Conservation (phyloP, 1,139 yeast species). For the Sugiyamaella castrensis region DNA sequence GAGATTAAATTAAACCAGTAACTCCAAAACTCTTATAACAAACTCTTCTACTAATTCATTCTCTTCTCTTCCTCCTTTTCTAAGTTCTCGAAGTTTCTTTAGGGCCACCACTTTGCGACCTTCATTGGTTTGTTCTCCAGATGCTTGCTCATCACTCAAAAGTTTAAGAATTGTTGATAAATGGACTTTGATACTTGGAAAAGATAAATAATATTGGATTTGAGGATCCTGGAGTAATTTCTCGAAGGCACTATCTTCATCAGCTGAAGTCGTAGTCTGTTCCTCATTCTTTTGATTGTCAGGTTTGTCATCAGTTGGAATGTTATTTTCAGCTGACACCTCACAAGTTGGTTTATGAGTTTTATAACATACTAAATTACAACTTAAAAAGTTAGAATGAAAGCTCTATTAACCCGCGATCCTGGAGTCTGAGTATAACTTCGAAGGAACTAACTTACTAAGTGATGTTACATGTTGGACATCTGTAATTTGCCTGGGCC, state of each 20-base stretch:
- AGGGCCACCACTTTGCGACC: slow-evolving; percentile 58
- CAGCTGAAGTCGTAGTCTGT: not conserved
- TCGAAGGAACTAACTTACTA: slow-evolving; percentile 32
- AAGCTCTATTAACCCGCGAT: too few species aligned
- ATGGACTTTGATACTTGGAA: slow-evolving; percentile 54
- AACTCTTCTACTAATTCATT: slow-evolving; percentile 68
- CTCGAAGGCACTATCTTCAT: slow-evolving; percentile 15
- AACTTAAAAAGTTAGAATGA: slow-evolving; percentile 30
- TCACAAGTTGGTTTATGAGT: slow-evolving; percentile 39
- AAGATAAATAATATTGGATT: slow-evolving; percentile 45
- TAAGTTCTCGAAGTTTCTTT: slow-evolving; percentile 55
- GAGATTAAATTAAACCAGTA: slow-evolving; percentile 6
- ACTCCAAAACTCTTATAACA: slow-evolving; percentile 26
- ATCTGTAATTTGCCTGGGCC: slow-evolving; percentile 50
- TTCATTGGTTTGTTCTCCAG: slow-evolving; percentile 45
- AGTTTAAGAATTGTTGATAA: slow-evolving; percentile 48
- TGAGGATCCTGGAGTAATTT: slow-evolving; percentile 39
- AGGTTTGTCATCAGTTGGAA: not conserved
- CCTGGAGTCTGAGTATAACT: not conserved
- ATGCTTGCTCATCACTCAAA: slow-evolving; percentile 44
- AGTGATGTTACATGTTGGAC: slow-evolving; percentile 52
- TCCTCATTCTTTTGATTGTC: slow-evolving; percentile 5
- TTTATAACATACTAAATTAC: slow-evolving; percentile 58
- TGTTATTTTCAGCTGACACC: slow-evolving; percentile 2
- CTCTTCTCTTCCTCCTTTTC: slow-evolving; percentile 62